phyloP scores from a whole-genome alignment of 768 basidiomycete species.

The Hebeloma cylindrosporum region DNA sequence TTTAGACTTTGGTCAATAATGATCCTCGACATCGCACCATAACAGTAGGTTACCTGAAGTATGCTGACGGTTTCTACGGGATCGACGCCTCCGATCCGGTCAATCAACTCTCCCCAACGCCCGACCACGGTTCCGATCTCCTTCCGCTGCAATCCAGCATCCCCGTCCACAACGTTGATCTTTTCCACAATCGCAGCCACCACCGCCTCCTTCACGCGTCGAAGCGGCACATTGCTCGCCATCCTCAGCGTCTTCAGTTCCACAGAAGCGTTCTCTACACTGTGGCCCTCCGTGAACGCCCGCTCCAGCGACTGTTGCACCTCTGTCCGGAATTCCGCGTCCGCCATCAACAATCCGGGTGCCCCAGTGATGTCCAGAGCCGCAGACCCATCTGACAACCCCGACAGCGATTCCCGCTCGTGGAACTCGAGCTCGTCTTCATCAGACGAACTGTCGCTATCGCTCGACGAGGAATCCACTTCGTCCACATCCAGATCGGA shows the following conservation, averaged over 20 bases:
- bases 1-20: background rate
- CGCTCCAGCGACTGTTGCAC: slow-evolving; percentile 86
- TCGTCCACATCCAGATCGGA: slow-evolving; percentile 63
- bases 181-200: slow-evolving; percentile 78
- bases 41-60: slow-evolving; percentile 59
- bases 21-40: background rate
- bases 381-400: slow-evolving; percentile 51
- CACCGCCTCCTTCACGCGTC: slow-evolving; percentile 86
- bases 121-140: slow-evolving; percentile 62
- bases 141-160: slow-evolving; percentile 56
- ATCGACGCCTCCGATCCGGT: slow-evolving; percentile 81
- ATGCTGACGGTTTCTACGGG: slow-evolving; percentile 75
- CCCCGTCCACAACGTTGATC: slow-evolving; percentile 61
- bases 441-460: slow-evolving; percentile 41
- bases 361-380: slow-evolving; percentile 37
- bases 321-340: slow-evolving; percentile 73
- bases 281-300: slow-evolving; percentile 89
- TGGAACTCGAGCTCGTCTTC: slow-evolving; percentile 41
- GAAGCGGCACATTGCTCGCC: slow-evolving; percentile 90
- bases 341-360: slow-evolving; percentile 41
- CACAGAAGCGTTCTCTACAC: slow-evolving; percentile 88
- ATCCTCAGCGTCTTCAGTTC: slow-evolving; percentile 96
- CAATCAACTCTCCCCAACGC: slow-evolving; percentile 83
- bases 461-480: slow-evolving; percentile 58
- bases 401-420: slow-evolving; percentile 37